Percentiles rank a stretch among this genome's conserved stretches.
Evolutionary conservation across 2,329 filamentous ascomycete species (phyloP).

Genomic region (Ophiostoma sp.): DNA sequence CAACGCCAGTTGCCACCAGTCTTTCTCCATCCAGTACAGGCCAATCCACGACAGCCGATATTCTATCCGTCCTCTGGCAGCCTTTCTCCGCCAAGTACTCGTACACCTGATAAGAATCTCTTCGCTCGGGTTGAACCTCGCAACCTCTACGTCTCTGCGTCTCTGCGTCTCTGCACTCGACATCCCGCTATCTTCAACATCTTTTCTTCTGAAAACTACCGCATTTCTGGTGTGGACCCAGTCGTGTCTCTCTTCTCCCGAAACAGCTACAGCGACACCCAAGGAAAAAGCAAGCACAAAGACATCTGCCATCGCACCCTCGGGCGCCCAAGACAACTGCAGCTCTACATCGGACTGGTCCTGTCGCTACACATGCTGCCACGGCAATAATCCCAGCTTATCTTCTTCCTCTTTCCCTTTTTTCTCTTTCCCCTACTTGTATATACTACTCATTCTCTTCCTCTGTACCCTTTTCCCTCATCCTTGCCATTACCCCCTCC

Average conservation of each 20-base stretch:
- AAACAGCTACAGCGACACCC: neutral
- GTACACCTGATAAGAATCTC: neutral
- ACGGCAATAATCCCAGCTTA: neutral
- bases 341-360: neutral
- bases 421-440: neutral
- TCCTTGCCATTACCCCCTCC: neutral
- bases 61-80: too few relatives aligned
- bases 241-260: neutral
- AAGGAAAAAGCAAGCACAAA: neutral
- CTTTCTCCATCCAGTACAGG: neutral
- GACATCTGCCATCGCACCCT: neutral
- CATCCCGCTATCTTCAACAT: neutral
- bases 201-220: neutral
- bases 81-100: neutral
- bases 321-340: neutral
- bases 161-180: neutral
- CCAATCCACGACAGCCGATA: neutral
- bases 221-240: neutral
- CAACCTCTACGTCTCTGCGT: neutral
- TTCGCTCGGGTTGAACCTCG: neutral
- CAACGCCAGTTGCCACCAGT: neutral
- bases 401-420: slow-evolving; percentile 3
- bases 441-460: neutral
- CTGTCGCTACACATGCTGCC: neutral
- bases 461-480: neutral